Evolutionary conservation across 495 filamentous ascomycete genomes (phyloP), one percentile per base, ranked within the genome.

Genomic region (Wilcoxina mikolae): DNA sequence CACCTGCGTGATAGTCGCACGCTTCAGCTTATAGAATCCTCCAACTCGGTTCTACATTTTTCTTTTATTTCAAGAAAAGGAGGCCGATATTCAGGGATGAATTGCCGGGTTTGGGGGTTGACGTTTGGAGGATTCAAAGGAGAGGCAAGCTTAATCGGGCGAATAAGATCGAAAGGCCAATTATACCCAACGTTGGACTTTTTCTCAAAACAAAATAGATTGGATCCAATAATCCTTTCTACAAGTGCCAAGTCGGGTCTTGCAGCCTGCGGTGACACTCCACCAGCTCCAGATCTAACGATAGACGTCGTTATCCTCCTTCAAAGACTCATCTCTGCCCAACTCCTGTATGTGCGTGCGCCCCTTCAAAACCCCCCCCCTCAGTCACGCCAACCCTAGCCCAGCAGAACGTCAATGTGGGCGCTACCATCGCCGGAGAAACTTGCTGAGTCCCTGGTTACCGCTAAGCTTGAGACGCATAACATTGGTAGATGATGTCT

Each of bases 21-120:
- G 35, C 4, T 18, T 39, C 35, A 39, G 35, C 35, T 39, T 18
- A 39, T 39, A 18, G 20, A 39, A 39, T 39, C 1, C 35, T 18
- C 35, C 20, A 18, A 12, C 35, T 39, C 20, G 12, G 35, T 39
- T 12, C 35, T 39, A 39, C 35, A 39, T 15, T 39, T 39, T 5
- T n/a, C n/a, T 20, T 3, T 20, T 20, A 17, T 46, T 24, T 46
- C 43, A 18, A 15, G 12, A 49, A 49, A 49, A 49, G 46, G 46
- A 49, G 46, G 23, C 25, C 10, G 3, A 28, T 27, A 15, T 49
- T 49, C 46, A 49, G 46, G 46, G 46, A 49, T 49, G 20, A 29
- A n/a, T 15, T 29, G 25, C 22, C 12, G 22, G 25, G 46, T 49
- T 46, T 24, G 10, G 27, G 7, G 22, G 23, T 49, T 28, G 9